phyloP scores from a whole-genome alignment of 2,329 filamentous ascomycete species.

The Macrophomina pseudophaseolina region DNA sequence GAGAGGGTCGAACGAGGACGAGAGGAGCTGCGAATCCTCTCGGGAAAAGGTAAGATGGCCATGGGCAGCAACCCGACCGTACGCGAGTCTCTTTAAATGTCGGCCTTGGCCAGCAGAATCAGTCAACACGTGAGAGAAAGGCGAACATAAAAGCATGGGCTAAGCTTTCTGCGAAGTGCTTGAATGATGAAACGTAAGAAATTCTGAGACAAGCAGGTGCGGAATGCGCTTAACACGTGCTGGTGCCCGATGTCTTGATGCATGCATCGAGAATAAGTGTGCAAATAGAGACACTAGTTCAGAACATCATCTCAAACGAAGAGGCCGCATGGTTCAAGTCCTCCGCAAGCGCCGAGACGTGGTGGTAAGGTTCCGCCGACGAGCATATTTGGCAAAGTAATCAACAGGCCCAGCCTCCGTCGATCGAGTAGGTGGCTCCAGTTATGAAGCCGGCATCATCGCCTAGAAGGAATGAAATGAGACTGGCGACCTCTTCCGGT shows the following conservation, averaged over 20 bases:
- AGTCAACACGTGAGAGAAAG: neutral
- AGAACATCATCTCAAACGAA: neutral
- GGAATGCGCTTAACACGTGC: neutral
- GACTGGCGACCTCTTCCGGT: conserved; percentile 41
- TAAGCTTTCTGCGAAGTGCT: neutral
- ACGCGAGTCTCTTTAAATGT: neutral
- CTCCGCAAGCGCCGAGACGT: too few species aligned
- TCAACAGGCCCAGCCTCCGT: conserved; percentile 41
- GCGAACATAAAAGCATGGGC: neutral
- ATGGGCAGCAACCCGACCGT: neutral
- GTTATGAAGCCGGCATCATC: conserved; percentile 51
- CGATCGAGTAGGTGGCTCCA: conserved; percentile 47
- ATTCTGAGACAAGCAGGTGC: neutral
- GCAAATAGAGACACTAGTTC: neutral
- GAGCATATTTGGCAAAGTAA: neutral
- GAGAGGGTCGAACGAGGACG: neutral
- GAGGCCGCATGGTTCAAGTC: neutral
- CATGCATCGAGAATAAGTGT: neutral
- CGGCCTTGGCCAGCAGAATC: neutral
- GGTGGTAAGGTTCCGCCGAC: too few species aligned
- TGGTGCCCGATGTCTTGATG: neutral
- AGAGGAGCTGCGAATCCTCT: neutral
- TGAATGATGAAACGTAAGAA: neutral
- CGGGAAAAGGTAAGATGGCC: neutral
- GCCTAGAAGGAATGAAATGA: conserved; percentile 50